phyloP scores from a whole-genome alignment of 1,139 yeast species.

The Arxiozyma slooffiae region DNA sequence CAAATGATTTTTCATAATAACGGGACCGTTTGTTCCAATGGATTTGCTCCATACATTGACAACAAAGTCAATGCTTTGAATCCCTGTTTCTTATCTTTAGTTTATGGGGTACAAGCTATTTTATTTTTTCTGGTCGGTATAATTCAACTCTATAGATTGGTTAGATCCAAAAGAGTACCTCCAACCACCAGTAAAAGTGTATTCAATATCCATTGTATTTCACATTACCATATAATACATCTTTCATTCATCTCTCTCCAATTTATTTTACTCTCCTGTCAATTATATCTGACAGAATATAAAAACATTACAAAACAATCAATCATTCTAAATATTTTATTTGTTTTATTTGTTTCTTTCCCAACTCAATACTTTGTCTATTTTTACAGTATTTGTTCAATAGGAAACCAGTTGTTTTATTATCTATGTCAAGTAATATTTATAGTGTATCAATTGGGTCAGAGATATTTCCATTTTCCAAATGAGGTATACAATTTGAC shows the following conservation, averaged over 20 bases:
- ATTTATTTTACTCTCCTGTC: conserved; percentile 9
- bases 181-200: conserved; percentile 25
- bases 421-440: conserved; percentile 16
- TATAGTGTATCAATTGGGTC: conserved; percentile 22
- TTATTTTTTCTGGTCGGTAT: conserved; percentile 28
- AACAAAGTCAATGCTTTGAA: conserved; percentile 42
- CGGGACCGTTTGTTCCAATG: conserved; percentile 7
- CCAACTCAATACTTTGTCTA: conserved; percentile 28
- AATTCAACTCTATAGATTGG: conserved; percentile 25
- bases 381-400: conserved; percentile 29
- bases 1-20: not conserved
- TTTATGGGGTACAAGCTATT: conserved; percentile 20
- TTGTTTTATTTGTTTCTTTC: conserved; percentile 23
- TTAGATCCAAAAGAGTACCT: conserved; percentile 12
- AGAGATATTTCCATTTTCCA: conserved; percentile 18
- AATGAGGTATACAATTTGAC: conserved; percentile 23
- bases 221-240: conserved; percentile 14
- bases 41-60: conserved; percentile 24
- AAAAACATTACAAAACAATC: conserved; percentile 11
- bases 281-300: conserved; percentile 5
- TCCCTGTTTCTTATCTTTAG: conserved; percentile 42
- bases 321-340: conserved; percentile 18
- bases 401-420: conserved; percentile 29
- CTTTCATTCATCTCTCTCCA: conserved; percentile 29
- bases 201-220: conserved; percentile 17